A percentile compares a stretch with the other conserved stretches of the same genome.
Evolutionary conservation across 345 rosid genomes (phyloP).

Genomic region (Eucalyptus brandiana): DNA sequence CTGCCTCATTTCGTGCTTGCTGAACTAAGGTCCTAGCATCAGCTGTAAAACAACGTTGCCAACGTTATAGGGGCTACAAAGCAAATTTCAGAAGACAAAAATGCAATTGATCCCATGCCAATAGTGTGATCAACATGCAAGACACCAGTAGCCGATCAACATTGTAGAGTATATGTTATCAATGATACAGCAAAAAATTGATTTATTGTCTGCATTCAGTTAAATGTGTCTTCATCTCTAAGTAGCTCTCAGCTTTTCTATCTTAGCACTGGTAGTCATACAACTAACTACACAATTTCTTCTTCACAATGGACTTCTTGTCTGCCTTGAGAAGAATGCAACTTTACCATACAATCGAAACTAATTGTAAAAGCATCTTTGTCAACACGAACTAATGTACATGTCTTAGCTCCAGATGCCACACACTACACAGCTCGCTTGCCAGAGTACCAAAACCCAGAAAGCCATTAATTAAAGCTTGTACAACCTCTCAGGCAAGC

Average conservation of each 20-base stretch:
- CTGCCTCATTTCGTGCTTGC: slow-evolving; percentile 98
- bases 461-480: neutral
- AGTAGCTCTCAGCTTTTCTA: neutral
- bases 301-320: neutral
- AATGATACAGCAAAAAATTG: neutral
- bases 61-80: neutral
- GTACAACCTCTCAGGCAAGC: neutral
- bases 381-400: neutral
- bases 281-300: neutral
- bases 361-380: neutral
- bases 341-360: neutral
- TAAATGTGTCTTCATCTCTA: neutral
- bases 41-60: slow-evolving; percentile 31
- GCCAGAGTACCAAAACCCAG: neutral
- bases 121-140: neutral
- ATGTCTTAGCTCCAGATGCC: neutral
- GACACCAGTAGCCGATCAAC: neutral
- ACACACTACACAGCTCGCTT: neutral
- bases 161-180: neutral
- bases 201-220: neutral
- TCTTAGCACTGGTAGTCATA: neutral
- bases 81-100: neutral
- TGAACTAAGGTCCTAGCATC: slow-evolving; percentile 97
- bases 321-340: neutral
- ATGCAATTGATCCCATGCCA: neutral